A percentile compares a stretch with the other conserved stretches of the same genome.
phyloP scores from a whole-genome alignment of 495 filamentous ascomycete species.

The Jackrogersella multiformis region DNA sequence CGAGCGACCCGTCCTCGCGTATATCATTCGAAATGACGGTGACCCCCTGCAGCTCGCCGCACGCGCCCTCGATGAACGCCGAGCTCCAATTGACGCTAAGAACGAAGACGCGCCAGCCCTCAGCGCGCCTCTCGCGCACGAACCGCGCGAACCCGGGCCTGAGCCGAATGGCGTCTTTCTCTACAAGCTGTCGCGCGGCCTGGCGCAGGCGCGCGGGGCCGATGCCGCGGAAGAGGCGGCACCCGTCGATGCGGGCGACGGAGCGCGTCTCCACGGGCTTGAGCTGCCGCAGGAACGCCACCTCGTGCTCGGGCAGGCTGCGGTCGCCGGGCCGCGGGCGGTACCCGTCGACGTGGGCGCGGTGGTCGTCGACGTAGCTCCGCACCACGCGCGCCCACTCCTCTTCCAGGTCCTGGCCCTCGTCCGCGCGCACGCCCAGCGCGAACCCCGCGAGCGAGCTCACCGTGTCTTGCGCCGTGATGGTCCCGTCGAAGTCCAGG shows the following conservation, averaged over 20 bases:
- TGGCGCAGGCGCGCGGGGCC: conserved; percentile 21
- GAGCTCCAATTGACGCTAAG: conserved; percentile 59
- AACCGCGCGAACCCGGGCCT: conserved; percentile 51
- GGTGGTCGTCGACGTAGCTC: conserved; percentile 50
- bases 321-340: conserved; percentile 31
- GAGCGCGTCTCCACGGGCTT: conserved; percentile 49
- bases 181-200: conserved; percentile 40
- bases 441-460: conserved; percentile 44
- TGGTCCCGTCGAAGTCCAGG: conserved; percentile 62
- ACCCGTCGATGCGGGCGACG: conserved; percentile 44
- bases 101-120: conserved; percentile 47
- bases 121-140: conserved; percentile 20
- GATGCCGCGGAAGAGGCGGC: conserved; percentile 49
- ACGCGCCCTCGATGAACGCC: conserved; percentile 51
- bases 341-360: conserved; percentile 45
- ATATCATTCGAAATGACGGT: conserved; percentile 49
- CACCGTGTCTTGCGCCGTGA: conserved; percentile 52
- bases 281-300: conserved; percentile 50
- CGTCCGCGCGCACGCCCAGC: conserved; percentile 31
- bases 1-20: conserved; percentile 43
- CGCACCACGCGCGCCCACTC: conserved; percentile 51
- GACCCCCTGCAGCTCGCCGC: conserved; percentile 34
- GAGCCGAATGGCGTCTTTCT: conserved; percentile 39
- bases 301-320: conserved; percentile 44
- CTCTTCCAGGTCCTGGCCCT: conserved; percentile 37